Percentiles rank a stretch among this genome's conserved stretches.
phyloP scores from a whole-genome alignment of 1,284 basidiomycete genomes.

The Pseudozyma hubeiensis region DNA sequence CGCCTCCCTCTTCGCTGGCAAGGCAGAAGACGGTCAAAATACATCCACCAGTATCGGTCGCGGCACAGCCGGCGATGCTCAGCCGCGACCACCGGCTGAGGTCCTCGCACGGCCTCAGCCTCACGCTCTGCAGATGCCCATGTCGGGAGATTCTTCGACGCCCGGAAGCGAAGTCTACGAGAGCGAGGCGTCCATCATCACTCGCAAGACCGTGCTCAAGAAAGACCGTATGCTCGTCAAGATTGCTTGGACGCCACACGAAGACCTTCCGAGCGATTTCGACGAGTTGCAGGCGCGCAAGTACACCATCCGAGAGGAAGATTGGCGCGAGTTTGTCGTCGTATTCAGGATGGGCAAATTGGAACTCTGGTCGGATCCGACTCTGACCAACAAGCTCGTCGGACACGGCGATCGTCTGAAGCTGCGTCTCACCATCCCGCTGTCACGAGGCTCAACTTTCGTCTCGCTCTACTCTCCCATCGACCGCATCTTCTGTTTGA shows the following conservation, averaged over 20 bases:
- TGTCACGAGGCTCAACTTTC: conserved; percentile 74
- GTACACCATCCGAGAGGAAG: conserved; percentile 75
- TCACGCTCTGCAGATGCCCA: conserved; percentile 6
- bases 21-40: conserved; percentile 5
- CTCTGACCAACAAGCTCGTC: conserved; percentile 43
- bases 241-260: conserved; percentile 75
- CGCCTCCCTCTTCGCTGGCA: conserved; percentile 44
- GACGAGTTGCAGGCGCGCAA: conserved; percentile 75
- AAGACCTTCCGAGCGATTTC: conserved; percentile 74
- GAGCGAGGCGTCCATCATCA: conserved; percentile 37
- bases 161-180: conserved; percentile 7
- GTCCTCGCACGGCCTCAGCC: conserved; percentile 57
- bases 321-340: conserved; percentile 82
- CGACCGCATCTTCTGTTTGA: conserved; percentile 82
- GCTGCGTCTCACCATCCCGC: conserved; percentile 77
- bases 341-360: conserved; percentile 79
- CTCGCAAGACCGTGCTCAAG: conserved; percentile 65
- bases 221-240: conserved; percentile 86
- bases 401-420: conserved; percentile 70
- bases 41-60: not conserved
- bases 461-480: conserved; percentile 83
- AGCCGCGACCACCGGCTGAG: conserved; percentile 53
- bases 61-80: conserved; percentile 40
- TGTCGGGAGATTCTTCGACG: not conserved
- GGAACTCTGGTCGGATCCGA: conserved; percentile 81